These are phyloP conservation scores for Conticribra guillardii DNA, from an alignment of 108 stramenopile species.

Conservation along the genomic window DNA sequence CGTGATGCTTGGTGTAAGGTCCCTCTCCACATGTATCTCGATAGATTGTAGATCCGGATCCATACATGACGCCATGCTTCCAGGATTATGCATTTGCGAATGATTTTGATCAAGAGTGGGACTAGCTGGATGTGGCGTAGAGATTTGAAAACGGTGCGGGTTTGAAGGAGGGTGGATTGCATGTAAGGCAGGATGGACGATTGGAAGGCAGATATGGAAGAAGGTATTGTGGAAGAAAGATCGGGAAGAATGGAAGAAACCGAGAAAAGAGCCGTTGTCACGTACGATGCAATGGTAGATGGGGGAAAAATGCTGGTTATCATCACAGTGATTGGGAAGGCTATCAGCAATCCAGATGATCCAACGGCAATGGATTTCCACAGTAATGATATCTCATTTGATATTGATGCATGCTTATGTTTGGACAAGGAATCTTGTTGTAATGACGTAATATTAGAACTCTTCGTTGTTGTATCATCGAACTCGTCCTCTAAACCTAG, in stretches of 20 bases:
- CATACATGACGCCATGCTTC: conserved; percentile 50
- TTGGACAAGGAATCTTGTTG: neutral
- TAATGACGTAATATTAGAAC: neutral
- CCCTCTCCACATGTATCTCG: conserved; percentile 23
- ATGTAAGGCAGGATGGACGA: neutral
- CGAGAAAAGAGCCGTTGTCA: neutral
- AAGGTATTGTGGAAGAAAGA: neutral
- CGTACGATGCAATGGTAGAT: neutral
- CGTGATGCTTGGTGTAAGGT: neutral
- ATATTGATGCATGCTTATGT: neutral
- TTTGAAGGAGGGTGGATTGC: conserved; percentile 27
- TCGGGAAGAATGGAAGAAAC: neutral
- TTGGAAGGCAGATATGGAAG: conserved; percentile 2
- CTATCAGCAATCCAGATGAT: conserved; percentile 23
- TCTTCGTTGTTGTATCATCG: neutral
- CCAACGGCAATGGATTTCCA: conserved; percentile 29
- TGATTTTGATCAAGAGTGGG: conserved; percentile 17
- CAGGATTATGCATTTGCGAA: conserved; percentile 46
- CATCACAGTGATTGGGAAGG: conserved; percentile 8
- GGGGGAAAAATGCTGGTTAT: conserved; percentile 5
- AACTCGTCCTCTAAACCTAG: conserved; percentile 17
- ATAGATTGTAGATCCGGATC: conserved; percentile 26
- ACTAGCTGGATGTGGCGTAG: conserved; percentile 18
- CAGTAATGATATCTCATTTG: neutral
- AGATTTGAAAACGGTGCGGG: conserved; percentile 29